Evolutionary conservation across 345 rosid genomes (phyloP), one percentile per base, ranked within the genome.

Genomic region (Eucalyptus pumila): DNA sequence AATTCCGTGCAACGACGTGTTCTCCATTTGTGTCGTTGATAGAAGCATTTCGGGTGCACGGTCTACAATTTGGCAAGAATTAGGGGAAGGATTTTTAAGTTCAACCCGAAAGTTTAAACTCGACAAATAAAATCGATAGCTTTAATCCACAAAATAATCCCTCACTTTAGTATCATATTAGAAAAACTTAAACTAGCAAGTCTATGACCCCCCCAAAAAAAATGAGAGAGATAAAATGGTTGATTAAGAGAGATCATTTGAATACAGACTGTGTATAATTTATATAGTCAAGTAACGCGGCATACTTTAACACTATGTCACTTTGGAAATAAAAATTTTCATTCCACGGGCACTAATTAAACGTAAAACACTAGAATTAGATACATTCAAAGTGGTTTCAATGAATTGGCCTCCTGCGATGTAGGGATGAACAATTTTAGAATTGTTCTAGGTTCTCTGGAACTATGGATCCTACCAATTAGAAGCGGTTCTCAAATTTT

Each of bases 121-220:
- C 21, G 3, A 15, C 21, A 32, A 65, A n/a, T 65, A n/a, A 65
- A 65, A 21, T 52, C 0, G 58, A 52, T 19, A 52, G 2, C 24
- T 21, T 52, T 4, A 19, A 52, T 24, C 2, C 10, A 52, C 26
- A 8, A 8, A 21, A 52, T 52, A 52, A 52, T 52, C 26, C 58
- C 58, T 0, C 5, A 8, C 11, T 52, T 2, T 5, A 3, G 40
- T 7, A 16, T 8, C 6, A 0, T 9, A 9, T 16, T 17, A 16
- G 12, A 34, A 32, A 52, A 19, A 21, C 26, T 69, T 58, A 5
- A 26, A n/a, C 65, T 11, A 0, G 5, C 30, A 58, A 11, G 65
- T 11, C n/a, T 58, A 58, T 2, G 65, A 5, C n/a, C 3, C 30
- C n/a, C n/a, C n/a, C n/a, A n/a, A 27, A 27, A 6, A 13, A 27